Evolutionary conservation across 2,329 filamentous ascomycete species (phyloP).

Genomic region (Plenodomus tracheiphilus): DNA sequence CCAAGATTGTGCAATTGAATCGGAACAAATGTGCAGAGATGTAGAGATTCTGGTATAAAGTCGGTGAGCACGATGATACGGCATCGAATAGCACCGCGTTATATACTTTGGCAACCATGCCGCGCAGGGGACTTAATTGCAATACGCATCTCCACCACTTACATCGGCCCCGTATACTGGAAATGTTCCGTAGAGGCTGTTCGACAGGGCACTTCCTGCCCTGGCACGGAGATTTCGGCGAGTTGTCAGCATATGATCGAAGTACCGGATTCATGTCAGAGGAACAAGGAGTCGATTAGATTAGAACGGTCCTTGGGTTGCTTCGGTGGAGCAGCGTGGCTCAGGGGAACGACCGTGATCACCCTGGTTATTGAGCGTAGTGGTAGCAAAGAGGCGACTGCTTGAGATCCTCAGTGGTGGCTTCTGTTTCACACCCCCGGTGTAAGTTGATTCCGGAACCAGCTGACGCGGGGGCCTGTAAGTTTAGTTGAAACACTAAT

Average conservation of each 20-base stretch:
- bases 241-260: background rate
- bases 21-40: too few relatives aligned
- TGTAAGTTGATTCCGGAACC: background rate
- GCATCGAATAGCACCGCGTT: background rate
- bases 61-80: too few relatives aligned
- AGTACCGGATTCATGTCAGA: background rate
- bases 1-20: background rate
- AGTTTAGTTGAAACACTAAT: constrained; percentile 1
- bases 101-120: background rate
- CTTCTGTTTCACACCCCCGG: background rate
- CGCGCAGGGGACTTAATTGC: background rate
- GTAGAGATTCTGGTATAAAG: too few relatives aligned
- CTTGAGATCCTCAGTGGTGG: constrained; percentile 1
- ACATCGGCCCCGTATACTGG: background rate
- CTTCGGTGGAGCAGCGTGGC: background rate
- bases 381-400: background rate
- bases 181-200: background rate
- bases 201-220: background rate
- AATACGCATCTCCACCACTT: background rate
- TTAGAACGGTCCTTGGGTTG: background rate
- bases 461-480: background rate
- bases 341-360: background rate
- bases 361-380: background rate
- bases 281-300: background rate
- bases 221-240: background rate